phyloP scores from a whole-genome alignment of 257 asterid genomes.

The Rehmannia glutinosa region DNA sequence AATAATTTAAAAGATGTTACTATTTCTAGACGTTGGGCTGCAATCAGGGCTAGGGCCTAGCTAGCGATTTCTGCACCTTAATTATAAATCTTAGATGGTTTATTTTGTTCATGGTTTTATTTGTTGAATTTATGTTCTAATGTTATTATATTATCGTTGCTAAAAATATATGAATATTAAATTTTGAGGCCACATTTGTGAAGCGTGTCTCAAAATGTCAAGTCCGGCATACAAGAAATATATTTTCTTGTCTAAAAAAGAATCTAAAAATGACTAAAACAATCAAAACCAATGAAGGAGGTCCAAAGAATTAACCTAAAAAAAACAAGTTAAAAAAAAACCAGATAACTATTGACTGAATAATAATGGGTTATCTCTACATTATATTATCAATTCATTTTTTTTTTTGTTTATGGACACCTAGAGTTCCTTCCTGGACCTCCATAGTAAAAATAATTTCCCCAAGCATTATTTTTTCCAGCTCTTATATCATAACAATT shows the following conservation, averaged over 20 bases:
- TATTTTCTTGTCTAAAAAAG: neutral
- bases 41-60: too few species aligned
- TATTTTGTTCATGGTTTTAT: too few species aligned
- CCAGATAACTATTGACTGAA: neutral
- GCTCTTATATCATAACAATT: conserved; percentile 74
- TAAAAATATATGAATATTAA: too few species aligned
- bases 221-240: too few species aligned
- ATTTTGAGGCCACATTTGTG: too few species aligned
- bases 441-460: conserved; percentile 85
- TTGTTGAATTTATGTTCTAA: too few species aligned
- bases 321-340: neutral
- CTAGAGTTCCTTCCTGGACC: conserved; percentile 86
- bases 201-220: too few species aligned
- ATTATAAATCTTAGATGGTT: too few species aligned
- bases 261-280: conserved; percentile 22
- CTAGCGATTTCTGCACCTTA: too few species aligned
- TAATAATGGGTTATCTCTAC: conserved; percentile 30
- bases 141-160: too few species aligned
- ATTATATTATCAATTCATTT: neutral
- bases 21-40: too few species aligned
- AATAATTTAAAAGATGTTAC: too few species aligned
- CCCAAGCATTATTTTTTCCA: conserved; percentile 85
- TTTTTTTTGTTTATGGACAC: conserved; percentile 38
- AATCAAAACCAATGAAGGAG: neutral
- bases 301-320: conserved; percentile 27